Percentiles rank a stretch among this genome's conserved stretches.
These are phyloP conservation scores for Rhododendron ferrugineum DNA, from an alignment of 148 eudicot genomes.

Conservation along the genomic window DNA sequence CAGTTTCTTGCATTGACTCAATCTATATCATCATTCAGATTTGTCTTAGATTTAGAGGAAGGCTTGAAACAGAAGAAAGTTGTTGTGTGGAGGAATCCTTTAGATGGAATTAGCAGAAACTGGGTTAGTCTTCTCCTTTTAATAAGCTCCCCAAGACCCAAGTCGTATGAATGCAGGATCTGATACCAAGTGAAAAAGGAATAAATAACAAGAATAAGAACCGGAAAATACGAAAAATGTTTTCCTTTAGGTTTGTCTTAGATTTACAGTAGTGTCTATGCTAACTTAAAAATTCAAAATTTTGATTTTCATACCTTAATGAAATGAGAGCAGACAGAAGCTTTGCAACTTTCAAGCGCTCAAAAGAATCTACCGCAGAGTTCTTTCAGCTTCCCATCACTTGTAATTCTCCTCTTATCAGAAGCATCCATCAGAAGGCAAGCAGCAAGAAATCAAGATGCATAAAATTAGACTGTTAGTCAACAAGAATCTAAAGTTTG, in stretches of 20 bases:
- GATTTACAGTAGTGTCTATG: neutral
- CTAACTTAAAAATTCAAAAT: neutral
- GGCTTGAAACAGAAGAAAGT: neutral
- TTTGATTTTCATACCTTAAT: constrained; percentile 33
- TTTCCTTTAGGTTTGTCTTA: neutral
- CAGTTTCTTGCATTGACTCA: neutral
- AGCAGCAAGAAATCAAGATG: neutral
- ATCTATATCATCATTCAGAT: neutral
- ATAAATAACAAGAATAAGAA: neutral
- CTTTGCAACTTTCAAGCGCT: constrained; percentile 50
- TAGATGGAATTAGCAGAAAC: neutral
- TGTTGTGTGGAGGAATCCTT: neutral
- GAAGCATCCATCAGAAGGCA: constrained; percentile 53
- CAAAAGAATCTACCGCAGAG: constrained; percentile 50
- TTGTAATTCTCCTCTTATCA: constrained; percentile 33
- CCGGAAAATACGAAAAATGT: neutral
- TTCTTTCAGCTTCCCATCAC: constrained; percentile 76
- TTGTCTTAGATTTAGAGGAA: neutral
- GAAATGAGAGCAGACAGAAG: constrained; percentile 38
- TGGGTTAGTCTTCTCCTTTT: neutral
- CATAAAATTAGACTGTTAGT: neutral
- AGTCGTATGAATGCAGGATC: neutral
- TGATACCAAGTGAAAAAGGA: neutral
- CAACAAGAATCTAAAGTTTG: neutral
- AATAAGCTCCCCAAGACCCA: neutral